phyloP scores from a whole-genome alignment of 2,329 filamentous ascomycete genomes.

The Xylariaceae sp. region DNA sequence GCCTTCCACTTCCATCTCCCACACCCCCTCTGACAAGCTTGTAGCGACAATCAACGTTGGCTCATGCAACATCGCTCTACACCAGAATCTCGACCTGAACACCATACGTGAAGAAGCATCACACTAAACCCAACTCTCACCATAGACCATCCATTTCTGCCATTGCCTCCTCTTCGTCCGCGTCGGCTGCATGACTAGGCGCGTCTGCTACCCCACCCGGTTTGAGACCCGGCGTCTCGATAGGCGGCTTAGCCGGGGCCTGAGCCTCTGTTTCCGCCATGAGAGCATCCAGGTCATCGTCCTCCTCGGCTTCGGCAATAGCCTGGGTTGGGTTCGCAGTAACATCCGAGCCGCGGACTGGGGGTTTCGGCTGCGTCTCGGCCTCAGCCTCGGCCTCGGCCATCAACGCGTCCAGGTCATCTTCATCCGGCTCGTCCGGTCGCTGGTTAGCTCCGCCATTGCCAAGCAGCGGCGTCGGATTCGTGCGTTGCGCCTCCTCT shows the following conservation, averaged over 20 bases:
- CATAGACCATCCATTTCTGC: constrained; percentile 62
- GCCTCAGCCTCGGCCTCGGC: constrained; percentile 36
- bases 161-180: constrained; percentile 70
- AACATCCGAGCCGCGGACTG: neutral
- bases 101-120: constrained; percentile 6
- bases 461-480: constrained; percentile 21
- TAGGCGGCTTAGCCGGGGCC: constrained; percentile 10
- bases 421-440: constrained; percentile 36
- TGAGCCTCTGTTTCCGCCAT: constrained; percentile 38
- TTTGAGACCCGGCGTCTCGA: neutral
- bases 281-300: constrained; percentile 42
- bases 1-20: no score
- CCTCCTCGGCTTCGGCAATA: constrained; percentile 37
- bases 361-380: constrained; percentile 11
- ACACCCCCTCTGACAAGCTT: no score
- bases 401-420: constrained; percentile 50
- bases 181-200: constrained; percentile 38
- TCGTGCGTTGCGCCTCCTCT: constrained; percentile 40
- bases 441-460: constrained; percentile 11
- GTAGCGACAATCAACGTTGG: no score
- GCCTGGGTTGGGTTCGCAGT: constrained; percentile 14
- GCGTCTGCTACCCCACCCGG: constrained; percentile 1
- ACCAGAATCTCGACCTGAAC: neutral
- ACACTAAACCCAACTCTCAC: constrained; percentile 36
- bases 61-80: neutral